Base-by-base conservation (phyloP, 2,329 filamentous ascomycete species). In the Exophiala viscosa region DNA sequence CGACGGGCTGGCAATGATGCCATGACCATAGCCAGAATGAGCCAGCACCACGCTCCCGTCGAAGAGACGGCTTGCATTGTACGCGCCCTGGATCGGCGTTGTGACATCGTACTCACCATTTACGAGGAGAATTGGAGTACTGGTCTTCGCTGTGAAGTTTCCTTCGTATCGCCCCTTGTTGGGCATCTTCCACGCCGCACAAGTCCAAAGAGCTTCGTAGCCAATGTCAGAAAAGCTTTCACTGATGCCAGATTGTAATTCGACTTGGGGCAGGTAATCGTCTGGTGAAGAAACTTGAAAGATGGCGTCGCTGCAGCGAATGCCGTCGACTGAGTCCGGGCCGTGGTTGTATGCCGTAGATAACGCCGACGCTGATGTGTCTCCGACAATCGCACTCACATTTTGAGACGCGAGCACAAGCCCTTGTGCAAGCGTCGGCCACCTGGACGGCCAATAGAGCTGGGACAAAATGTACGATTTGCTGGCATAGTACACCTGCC, bases 1-100 rank as follows among this genome's bases (percentile, higher is more conserved):
- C 1, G 68, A 72, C 3, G 65, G 64, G 2, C 61, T 54, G 0
- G 47, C 54, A 6, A 66, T 41, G 45, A 64, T 42, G n/a, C 64
- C 64, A 45, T 62, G 61, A 11, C 52, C 52, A 33, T 52, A 48
- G 5, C 52, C 52, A 18, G 20, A 41, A 32, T 62, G 48, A 28
- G 60, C 55, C 10, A 66, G 55, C 13, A 66, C 52, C 2, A 58
- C 57, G 43, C 63, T 66, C 9, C 55, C 62, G 15, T 62, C 54
- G 33, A 63, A 62, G 1, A 52, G 53, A 3, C 55, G 33, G 42
- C 62, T 64, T 23, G 60, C 55, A 36, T 66, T 64, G 5, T 52
- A 45, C 1, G 65, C 65, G 3, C 58, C 60, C 3, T 34, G 35
- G 1, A 65, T 38, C 10, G 65, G 62, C 1, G 62, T 66, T 3